Evolutionary conservation across 2,329 filamentous ascomycete species (phyloP), one percentile per base, ranked within the genome.

Genomic region (Didymella glomerata): DNA sequence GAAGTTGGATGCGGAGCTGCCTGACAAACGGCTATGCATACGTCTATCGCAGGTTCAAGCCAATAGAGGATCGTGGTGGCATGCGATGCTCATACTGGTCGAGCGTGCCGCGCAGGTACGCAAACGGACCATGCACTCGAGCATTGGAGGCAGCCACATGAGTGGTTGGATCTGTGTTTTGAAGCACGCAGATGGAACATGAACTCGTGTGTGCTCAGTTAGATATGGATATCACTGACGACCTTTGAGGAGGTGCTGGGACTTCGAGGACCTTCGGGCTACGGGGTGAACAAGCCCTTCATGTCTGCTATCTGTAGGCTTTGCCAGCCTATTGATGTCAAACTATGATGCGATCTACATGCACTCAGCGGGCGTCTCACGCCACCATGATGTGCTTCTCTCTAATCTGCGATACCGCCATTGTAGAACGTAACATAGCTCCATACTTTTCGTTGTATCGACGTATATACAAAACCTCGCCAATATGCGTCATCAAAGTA

Each of bases 1-100:
- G 30, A 32, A 32, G 30, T n/a, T 36, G n/a, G 9, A 40, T 40
- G 3, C 7, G 2, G 3, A 5, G n/a, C 2, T 38, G 7, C 36
- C 7, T 25, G 38, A 20, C 49, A 48, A 58, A 53, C 44, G 38
- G 38, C 4, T 16, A 24, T 41, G n/a, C 49, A 45, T 45, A 30
- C 5, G 14, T 20, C n/a, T 13, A 22, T 40, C 18, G 18, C n/a
- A 28, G 20, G 10, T 38, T 9, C 24, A 25, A 14, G 41, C 45
- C 55, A 58, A 54, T 49, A 24, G 28, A 28, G 13, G 20, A 4
- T 30, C 16, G 25, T 10, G 2, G 16, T 14, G 2, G 13, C 11
- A 45, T 32, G 24, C 49, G 18, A n/a, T 11, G 36, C 36, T 38
- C 18, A 40, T 40, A 9, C 9, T 18, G 36, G 18, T 2, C 18